A percentile compares a stretch with the other conserved stretches of the same genome.
These are phyloP conservation scores for Pythium guiyangense DNA, from an alignment of 352 stramenopile species.

Conservation along the genomic window DNA sequence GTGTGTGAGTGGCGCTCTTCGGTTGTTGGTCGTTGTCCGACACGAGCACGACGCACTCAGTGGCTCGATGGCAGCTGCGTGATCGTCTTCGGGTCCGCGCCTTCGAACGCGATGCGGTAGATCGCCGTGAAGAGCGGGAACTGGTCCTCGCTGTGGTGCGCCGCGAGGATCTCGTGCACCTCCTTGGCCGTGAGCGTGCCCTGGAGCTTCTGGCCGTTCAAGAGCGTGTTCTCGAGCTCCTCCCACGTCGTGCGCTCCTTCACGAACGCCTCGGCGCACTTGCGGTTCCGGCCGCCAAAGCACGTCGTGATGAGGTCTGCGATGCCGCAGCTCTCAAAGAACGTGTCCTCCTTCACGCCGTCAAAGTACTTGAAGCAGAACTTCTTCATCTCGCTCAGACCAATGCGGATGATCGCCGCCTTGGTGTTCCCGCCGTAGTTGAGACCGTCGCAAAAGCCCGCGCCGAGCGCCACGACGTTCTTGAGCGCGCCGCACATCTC, in stretches of 20 bases:
- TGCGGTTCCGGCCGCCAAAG: conserved; percentile 96
- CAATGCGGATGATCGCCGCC: conserved; percentile 94
- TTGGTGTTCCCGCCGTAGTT: conserved; percentile 97
- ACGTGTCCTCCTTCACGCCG: conserved; percentile 91
- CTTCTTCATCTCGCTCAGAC: conserved; percentile 94
- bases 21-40: too few relatives aligned
- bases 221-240: conserved; percentile 90
- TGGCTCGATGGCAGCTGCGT: conserved; percentile 31
- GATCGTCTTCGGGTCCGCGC: conserved; percentile 82
- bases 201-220: conserved; percentile 98
- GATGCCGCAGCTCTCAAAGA: conserved; percentile 96
- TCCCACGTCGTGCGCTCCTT: conserved; percentile 78
- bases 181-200: conserved; percentile 93
- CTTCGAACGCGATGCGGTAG: conserved; percentile 93
- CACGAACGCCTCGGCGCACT: conserved; percentile 94
- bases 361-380: conserved; percentile 93
- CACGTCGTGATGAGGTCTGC: conserved; percentile 98
- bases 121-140: conserved; percentile 92
- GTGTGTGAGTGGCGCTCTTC: too few relatives aligned
- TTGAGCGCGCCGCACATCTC: conserved; percentile 97
- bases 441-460: conserved; percentile 96
- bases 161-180: conserved; percentile 90
- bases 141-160: conserved; percentile 65
- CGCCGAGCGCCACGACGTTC: conserved; percentile 96
- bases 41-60: too few relatives aligned